Base-by-base conservation (phyloP, 2,329 filamentous ascomycete genomes). In the Madurella fahalii region DNA sequence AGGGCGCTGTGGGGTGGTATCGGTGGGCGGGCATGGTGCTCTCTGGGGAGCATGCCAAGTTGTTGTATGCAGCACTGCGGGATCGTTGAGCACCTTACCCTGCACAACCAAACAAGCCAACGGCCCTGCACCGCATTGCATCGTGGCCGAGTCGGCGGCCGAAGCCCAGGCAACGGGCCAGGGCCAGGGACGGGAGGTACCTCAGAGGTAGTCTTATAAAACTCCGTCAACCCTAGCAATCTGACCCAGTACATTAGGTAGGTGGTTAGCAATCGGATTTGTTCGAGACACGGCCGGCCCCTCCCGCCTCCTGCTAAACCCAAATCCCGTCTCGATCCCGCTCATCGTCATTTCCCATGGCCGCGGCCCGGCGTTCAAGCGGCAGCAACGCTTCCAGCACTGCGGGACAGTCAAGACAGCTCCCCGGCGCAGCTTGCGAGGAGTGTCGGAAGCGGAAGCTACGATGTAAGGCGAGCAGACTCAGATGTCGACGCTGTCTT, bases 391-490 rank as follows among this genome's bases (percentile, higher is more conserved):
- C 52, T 18, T 44, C 50, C 5, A 48, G 41, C 39, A 17, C 44
- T 5, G 25, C 49, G 9, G 37, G 53, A 30, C 57, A 60, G 16
- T 52, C 62, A 13, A 51, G 62, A 45, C 62, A 64, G 49, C 57
- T 60, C 40, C 62, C 62, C 11, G 62, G 62, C 2, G 55, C 58
- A 1, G 62, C 62, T 4, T 65, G 64, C 34, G 62, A 65, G 17
- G 60, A 63, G 47, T 65, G 64, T 50, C 59, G 63, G 16, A 63
- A 63, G 31, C 57, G 62, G 18, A 65, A 64, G 43, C 15, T 65
- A 3, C 59, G 63, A 47, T 65, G 63, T 62, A 52, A 58, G 60
- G 40, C 25, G 25, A 25, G 25, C 25, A 25, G 25, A 25, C 25
- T 25, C 25, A 4, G 25, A 25, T 25, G 25, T 7, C 25, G 25